Evolutionary conservation across 2,329 filamentous ascomycete species (phyloP), one percentile per base, ranked within the genome.

Genomic region (Neonectria coccinea): DNA sequence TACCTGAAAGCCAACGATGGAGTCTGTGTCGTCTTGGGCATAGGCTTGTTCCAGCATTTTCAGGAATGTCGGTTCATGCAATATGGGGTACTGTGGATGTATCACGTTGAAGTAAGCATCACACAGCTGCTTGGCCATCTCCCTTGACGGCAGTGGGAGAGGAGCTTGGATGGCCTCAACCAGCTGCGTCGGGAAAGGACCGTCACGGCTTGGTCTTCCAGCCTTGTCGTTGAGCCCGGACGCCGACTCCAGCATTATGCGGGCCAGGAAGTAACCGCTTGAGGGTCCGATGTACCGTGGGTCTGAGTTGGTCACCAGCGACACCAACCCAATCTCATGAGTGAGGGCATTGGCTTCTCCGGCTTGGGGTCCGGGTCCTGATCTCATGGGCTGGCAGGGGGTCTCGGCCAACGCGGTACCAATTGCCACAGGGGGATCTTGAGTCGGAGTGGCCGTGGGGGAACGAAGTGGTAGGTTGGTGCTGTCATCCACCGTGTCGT

Each of bases 201-300:
- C 45, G 4, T 67, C 56, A 22, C 58, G 62, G 22, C 14, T 59
- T 10, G 54, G 42, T 14, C 65, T 62, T 12, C 31, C 47, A 5
- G 67, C 41, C 1, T 54, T 59, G 1, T 68, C 67, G 18, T 67
- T 75, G 55, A 65, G 65, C 11, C 66, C 76, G 58, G 77, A 74
- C 6, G 78, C 74, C 8, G 76, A 79, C 22, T 79, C 76, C 12
- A 86, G 78, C 67, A 86, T 79, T 3, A 85, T 75, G 1, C 83
- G 81, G 2, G 84, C 83, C 12, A 87, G 79, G 45, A 85, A 85
- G 60, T 85, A 85, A 1, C 85, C 85, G 41, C 85, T 87, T 0
- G 85, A 87, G 2, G 85, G 85, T 0, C 85, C 85, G 14, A 87
- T 83, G 52, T 87, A 87, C 61, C 83, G 78, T 3, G 81, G 82